Conservation (phyloP, 805 yeast genomes). For the Debaryomyces prosopidis region DNA sequence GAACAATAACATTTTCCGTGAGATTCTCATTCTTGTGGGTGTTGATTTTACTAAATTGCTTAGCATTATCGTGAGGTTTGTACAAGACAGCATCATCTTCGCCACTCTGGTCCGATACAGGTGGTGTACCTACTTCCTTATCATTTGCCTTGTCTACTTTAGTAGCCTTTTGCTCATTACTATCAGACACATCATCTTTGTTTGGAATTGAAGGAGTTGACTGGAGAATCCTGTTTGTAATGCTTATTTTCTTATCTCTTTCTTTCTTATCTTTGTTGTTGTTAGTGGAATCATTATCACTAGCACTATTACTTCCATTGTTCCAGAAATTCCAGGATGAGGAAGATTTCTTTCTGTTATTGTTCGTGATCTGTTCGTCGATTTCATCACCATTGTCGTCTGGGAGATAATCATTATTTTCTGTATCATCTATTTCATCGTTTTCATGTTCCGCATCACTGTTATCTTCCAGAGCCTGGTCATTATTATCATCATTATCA, state of each 20-base stretch:
- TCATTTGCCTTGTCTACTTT: slow-evolving; percentile 7
- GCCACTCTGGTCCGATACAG: slow-evolving; percentile 5
- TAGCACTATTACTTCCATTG: slow-evolving; percentile 8
- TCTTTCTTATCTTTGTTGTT: slow-evolving; percentile 8
- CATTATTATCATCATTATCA: slow-evolving; percentile 8
- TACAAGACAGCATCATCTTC: slow-evolving; percentile 45
- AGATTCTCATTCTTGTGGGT: slow-evolving; percentile 47
- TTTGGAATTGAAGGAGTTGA: slow-evolving; percentile 31
- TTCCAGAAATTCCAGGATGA: slow-evolving; percentile 41
- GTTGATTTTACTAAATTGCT: slow-evolving; percentile 41
- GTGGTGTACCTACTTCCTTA: slow-evolving; percentile 7
- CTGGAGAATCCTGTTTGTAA: slow-evolving; percentile 31
- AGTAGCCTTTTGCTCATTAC: slow-evolving; percentile 4
- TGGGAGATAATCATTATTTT: slow-evolving; percentile 19
- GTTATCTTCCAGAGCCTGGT: slow-evolving; percentile 7
- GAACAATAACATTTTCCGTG: slow-evolving; percentile 40
- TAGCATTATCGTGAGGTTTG: slow-evolving; percentile 41
- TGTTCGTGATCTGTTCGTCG: slow-evolving; percentile 26
- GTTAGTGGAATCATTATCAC: slow-evolving; percentile 5
- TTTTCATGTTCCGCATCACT: slow-evolving; percentile 11
- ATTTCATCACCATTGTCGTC: slow-evolving; percentile 33
- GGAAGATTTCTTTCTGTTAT: slow-evolving; percentile 21
- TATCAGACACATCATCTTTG: slow-evolving; percentile 11
- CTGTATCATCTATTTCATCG: slow-evolving; percentile 15
- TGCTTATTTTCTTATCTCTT: slow-evolving; percentile 8